Evolutionary conservation across 139 green algal species (phyloP), one percentile per base, ranked within the genome.

Genomic region (Chlamydomonas sp.): DNA sequence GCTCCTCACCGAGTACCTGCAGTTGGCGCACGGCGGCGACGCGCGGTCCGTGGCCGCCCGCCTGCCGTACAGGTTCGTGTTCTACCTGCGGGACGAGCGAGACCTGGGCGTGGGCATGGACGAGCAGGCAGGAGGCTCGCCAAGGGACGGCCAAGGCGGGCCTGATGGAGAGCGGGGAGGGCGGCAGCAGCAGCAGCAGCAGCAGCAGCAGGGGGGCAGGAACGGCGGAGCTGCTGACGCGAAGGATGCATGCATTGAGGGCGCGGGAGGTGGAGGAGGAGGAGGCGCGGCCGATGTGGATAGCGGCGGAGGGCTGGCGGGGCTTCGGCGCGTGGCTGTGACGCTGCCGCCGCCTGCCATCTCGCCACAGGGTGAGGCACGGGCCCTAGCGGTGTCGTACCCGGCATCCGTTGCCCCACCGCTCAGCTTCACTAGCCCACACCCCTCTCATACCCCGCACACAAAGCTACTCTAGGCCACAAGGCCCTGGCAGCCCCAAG

Each of bases 1-100:
- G 84, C 85, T 96, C n/a, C 89, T 96, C n/a, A 93, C 95, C 61
- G 93, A 95, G 66, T 95, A 94, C 66, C 7, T 93, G 31, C 68
- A 83, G 3, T 76, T 83, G 63, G 85, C 93, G 15, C 80, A 68
- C 20, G 78, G 81, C 61, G 75, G 90, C 59, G 90, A 91, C 61
- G 49, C 79, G n/a, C 78, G 80, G 0, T 88, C 88, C 2, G 67
- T 73, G 5, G 82, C 73, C 9, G 90, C 90, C 0, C 72, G 82
- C 2, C 60, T 93, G 61, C 91, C 93, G 2, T 96, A 94, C 88
- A 77, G 89, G 18, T 96, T 96, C 73, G 86, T 80, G 2, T 96
- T 96, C 78, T 96, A 91, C 77, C 12, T 95, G 8, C 72, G 75
- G 49, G 75, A 81, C 61, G 76, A 71, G 14, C 83, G 77, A 3